Percentiles rank a stretch among this genome's conserved stretches.
Conservation (phyloP, 192 early-diverging fungal genomes). For the Rhizophagus sp. region DNA sequence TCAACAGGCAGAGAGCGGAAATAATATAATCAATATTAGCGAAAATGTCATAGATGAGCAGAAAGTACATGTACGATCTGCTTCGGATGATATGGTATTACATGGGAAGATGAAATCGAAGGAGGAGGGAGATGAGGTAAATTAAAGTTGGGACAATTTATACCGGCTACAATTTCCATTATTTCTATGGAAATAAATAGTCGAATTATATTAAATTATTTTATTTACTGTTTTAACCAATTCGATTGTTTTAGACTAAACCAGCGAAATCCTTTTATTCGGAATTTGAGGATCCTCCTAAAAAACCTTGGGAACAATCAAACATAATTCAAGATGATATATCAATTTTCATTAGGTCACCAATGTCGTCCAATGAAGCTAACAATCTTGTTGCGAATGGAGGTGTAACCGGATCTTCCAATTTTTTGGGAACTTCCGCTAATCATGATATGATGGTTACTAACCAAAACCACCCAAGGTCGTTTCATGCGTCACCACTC, state of each 20-base stretch:
- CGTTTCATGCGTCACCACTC: background rate
- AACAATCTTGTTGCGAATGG: background rate
- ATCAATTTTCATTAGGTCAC: slow-evolving; percentile 43
- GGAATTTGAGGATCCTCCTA: slow-evolving; percentile 66
- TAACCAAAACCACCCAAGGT: background rate
- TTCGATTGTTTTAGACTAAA: background rate
- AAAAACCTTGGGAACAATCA: slow-evolving; percentile 63
- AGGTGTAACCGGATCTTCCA: background rate
- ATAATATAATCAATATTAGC: background rate
- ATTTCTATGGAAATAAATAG: no score
- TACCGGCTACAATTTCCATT: background rate
- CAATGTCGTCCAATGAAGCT: background rate
- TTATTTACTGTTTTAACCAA: no score
- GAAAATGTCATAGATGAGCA: background rate
- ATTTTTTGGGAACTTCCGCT: background rate
- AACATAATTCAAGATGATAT: slow-evolving; percentile 50
- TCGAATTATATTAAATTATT: no score
- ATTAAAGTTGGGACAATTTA: no score
- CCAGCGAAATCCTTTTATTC: slow-evolving; percentile 45
- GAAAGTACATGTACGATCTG: background rate
- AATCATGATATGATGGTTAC: background rate
- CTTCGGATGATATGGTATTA: slow-evolving; percentile 14
- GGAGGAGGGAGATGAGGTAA: slow-evolving; percentile 12
- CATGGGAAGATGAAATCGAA: slow-evolving; percentile 7
- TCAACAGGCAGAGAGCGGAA: background rate